These are phyloP conservation scores for Phytophthora podocarpi DNA, from an alignment of 352 stramenopile species.

Conservation along the genomic window DNA sequence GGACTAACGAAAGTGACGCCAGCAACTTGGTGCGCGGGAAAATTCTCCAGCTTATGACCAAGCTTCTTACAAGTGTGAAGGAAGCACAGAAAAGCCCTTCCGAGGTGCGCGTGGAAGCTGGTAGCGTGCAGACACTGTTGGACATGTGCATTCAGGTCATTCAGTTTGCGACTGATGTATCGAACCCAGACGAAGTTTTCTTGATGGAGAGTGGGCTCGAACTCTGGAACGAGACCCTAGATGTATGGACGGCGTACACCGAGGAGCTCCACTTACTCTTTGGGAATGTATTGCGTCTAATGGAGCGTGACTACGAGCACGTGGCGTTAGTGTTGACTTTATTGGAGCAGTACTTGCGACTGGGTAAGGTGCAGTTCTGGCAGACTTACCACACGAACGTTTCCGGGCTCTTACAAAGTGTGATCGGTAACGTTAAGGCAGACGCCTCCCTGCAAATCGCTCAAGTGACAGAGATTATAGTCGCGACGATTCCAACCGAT, in stretches of 20 bases:
- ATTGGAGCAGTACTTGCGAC: constrained; percentile 64
- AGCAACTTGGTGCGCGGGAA: constrained; percentile 84
- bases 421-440: constrained; percentile 74
- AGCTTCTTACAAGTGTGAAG: constrained; percentile 66
- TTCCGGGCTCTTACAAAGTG: constrained; percentile 39
- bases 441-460: constrained; percentile 70
- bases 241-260: constrained; percentile 57
- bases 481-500: constrained; percentile 42
- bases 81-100: constrained; percentile 32
- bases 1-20: constrained; percentile 69
- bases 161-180: constrained; percentile 71
- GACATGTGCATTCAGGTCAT: constrained; percentile 78
- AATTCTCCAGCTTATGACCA: constrained; percentile 78
- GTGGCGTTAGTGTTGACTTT: constrained; percentile 62
- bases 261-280: constrained; percentile 77
- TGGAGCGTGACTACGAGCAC: constrained; percentile 85
- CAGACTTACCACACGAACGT: constrained; percentile 59
- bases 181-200: constrained; percentile 84
- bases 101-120: constrained; percentile 10
- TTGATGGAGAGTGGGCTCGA: constrained; percentile 85
- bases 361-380: constrained; percentile 72
- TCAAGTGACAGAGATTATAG: constrained; percentile 46
- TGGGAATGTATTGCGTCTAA: constrained; percentile 58
- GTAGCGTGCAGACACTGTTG: constrained; percentile 50
- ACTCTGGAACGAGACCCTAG: constrained; percentile 67